These are phyloP conservation scores for Pyrus betulifolia DNA, from an alignment of 306 rosid species.

Conservation along the genomic window DNA sequence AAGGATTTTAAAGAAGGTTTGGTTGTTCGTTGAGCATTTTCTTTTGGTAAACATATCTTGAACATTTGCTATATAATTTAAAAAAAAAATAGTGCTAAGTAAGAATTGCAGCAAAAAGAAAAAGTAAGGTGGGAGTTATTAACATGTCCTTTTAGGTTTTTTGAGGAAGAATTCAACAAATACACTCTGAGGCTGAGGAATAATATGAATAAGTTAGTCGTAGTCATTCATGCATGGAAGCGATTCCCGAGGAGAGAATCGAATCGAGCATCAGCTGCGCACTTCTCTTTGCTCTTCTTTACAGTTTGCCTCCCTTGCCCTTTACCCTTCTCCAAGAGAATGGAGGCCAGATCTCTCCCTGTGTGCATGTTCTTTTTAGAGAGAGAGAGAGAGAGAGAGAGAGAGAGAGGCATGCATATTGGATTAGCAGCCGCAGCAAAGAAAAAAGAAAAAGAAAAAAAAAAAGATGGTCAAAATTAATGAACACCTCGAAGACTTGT, in stretches of 20 bases:
- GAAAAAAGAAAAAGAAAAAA: conserved; percentile 33
- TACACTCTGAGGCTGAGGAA: neutral
- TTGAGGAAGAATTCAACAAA: neutral
- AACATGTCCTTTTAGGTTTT: neutral
- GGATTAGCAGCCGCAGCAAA: conserved; percentile 47
- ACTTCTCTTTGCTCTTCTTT: conserved; percentile 59
- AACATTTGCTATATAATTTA: too few relatives aligned
- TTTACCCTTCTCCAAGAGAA: conserved; percentile 98
- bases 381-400: conserved; percentile 18
- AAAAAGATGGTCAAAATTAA: conserved; percentile 91
- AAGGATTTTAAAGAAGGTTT: too few relatives aligned
- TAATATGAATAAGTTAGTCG: conserved; percentile 33
- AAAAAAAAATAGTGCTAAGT: neutral
- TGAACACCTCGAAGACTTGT: conserved; percentile 64
- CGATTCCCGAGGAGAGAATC: conserved; percentile 82
- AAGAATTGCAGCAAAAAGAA: neutral
- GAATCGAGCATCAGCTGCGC: conserved; percentile 37
- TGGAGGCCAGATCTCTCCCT: conserved; percentile 57
- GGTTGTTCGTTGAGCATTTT: too few relatives aligned
- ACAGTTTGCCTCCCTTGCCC: conserved; percentile 61
- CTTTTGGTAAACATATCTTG: too few relatives aligned
- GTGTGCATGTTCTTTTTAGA: conserved; percentile 7
- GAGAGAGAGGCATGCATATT: conserved; percentile 8
- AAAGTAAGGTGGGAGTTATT: neutral
- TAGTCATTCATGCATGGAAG: conserved; percentile 79